These are phyloP conservation scores for Letharia lupina DNA, from an alignment of 495 filamentous ascomycete genomes.

Conservation along the genomic window DNA sequence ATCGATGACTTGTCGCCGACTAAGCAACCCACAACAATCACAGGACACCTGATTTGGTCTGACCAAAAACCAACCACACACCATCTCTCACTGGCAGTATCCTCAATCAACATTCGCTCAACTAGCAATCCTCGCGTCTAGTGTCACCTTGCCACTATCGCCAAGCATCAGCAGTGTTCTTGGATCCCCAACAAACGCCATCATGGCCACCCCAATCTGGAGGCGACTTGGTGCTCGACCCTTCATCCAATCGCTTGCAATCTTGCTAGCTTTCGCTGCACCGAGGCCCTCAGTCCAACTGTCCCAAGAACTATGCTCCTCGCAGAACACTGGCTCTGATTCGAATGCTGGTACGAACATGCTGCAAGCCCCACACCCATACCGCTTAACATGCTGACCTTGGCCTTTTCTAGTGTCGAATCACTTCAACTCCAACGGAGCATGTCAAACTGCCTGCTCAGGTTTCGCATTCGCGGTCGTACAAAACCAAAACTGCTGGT, in stretches of 20 bases:
- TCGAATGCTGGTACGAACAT: constrained; percentile 28
- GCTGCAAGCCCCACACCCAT: not conserved
- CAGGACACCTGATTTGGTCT: not conserved
- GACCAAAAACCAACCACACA: not conserved
- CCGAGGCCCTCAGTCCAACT: constrained; percentile 19
- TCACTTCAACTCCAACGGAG: constrained; percentile 59
- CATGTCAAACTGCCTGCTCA: constrained; percentile 48
- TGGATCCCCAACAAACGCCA: not conserved
- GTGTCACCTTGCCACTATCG: not conserved
- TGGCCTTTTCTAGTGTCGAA: constrained; percentile 34
- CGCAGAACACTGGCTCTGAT: constrained; percentile 40
- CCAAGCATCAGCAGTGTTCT: not conserved
- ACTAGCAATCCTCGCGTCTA: not conserved
- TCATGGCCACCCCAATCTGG: not conserved
- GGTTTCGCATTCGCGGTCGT: constrained; percentile 61
- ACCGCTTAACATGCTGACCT: not conserved
- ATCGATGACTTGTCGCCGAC: not conserved
- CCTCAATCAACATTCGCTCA: not conserved
- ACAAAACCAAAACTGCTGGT: constrained; percentile 62
- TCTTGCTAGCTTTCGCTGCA: constrained; percentile 19
- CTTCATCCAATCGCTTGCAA: not conserved
- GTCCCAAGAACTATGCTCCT: constrained; percentile 37
- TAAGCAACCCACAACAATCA: constrained; percentile 4
- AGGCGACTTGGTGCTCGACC: not conserved
- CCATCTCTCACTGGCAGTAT: not conserved